These are phyloP conservation scores for Cryptosporidium bovis DNA, from an alignment of 169 alveolate genomes.

Conservation along the genomic window DNA sequence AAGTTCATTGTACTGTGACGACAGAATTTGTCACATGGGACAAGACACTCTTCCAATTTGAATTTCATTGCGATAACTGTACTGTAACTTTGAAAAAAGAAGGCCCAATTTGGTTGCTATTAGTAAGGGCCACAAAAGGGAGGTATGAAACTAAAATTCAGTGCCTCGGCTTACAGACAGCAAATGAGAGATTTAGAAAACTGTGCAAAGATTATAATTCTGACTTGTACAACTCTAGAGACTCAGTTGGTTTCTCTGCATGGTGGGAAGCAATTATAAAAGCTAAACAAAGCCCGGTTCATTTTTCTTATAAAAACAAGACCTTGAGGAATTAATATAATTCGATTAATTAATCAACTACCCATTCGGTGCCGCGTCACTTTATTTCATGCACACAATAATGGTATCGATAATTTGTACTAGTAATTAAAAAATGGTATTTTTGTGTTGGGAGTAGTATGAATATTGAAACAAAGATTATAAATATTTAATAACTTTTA, in stretches of 20 bases:
- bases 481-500: neutral
- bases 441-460: neutral
- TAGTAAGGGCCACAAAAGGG: slow-evolving; percentile 29
- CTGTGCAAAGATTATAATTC: slow-evolving; percentile 54
- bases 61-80: slow-evolving; percentile 59
- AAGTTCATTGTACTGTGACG: slow-evolving; percentile 47
- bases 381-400: neutral
- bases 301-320: slow-evolving; percentile 13
- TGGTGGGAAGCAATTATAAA: slow-evolving; percentile 73
- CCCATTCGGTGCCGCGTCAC: neutral
- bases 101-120: slow-evolving; percentile 66
- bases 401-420: slow-evolving; percentile 8
- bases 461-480: neutral
- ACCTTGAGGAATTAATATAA: neutral
- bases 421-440: neutral
- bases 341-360: neutral
- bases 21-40: slow-evolving; percentile 70
- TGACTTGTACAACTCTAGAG: slow-evolving; percentile 33
- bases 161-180: slow-evolving; percentile 66
- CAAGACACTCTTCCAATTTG: slow-evolving; percentile 30
- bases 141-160: slow-evolving; percentile 65
- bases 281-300: slow-evolving; percentile 35
- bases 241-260: slow-evolving; percentile 57
- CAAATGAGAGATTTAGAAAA: slow-evolving; percentile 66
- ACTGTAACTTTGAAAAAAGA: slow-evolving; percentile 57